Conservation (phyloP, 371 early-diverging fungal species). For the Mucor indicus region DNA sequence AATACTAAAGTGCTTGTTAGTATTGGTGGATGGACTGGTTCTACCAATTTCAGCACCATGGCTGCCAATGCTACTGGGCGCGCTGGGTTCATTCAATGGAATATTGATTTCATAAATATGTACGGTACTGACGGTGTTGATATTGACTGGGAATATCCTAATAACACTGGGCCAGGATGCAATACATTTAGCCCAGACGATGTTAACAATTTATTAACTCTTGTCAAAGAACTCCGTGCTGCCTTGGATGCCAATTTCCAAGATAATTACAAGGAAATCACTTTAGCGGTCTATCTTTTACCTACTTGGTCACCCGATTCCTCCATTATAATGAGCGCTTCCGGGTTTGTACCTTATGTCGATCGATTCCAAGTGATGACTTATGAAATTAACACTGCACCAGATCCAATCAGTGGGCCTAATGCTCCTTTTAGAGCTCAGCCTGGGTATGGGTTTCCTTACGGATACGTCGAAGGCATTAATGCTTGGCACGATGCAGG, state of each 20-base stretch:
- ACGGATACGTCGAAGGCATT: constrained; percentile 46
- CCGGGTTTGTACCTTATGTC: constrained; percentile 55
- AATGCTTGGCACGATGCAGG: constrained; percentile 52
- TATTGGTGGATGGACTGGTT: constrained; percentile 68
- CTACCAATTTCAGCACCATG: constrained; percentile 49
- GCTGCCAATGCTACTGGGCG: constrained; percentile 40
- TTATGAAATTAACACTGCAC: constrained; percentile 40
- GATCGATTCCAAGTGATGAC: constrained; percentile 63
- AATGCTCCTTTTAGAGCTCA: constrained; percentile 59
- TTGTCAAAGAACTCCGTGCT: constrained; percentile 59
- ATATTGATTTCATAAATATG: constrained; percentile 36
- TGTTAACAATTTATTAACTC: constrained; percentile 44
- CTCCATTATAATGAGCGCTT: no score
- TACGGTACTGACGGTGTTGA: constrained; percentile 55
- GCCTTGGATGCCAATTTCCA: constrained; percentile 47
- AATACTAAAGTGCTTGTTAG: constrained; percentile 54
- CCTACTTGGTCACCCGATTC: constrained; percentile 54
- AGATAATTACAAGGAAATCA: constrained; percentile 51
- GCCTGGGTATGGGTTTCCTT: constrained; percentile 29
- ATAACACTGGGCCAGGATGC: constrained; percentile 44
- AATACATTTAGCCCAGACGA: constrained; percentile 46
- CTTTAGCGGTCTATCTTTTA: constrained; percentile 62
- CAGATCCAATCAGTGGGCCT: constrained; percentile 54
- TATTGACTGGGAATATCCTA: constrained; percentile 46
- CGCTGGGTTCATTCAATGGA: constrained; percentile 44